phyloP scores from a whole-genome alignment of 805 yeast species.

The Ogataea ganodermae region DNA sequence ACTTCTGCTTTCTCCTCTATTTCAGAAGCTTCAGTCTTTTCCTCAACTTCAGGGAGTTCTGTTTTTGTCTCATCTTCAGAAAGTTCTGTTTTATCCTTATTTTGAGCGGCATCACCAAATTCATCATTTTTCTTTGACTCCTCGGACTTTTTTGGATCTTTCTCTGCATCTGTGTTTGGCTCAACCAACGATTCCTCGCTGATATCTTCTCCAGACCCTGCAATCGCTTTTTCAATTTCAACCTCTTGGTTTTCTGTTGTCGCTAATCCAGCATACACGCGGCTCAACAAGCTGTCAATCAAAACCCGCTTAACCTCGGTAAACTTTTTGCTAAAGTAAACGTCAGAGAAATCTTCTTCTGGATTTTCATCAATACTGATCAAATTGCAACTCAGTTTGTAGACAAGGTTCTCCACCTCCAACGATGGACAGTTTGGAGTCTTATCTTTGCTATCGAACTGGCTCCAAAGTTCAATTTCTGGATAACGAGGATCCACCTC shows the following conservation, averaged over 20 bases:
- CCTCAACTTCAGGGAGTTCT: no score
- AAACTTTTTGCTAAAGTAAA: slow-evolving; percentile 27
- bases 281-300: slow-evolving; percentile 17
- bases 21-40: not conserved
- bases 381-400: slow-evolving; percentile 21
- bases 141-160: not conserved
- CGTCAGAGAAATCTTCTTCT: slow-evolving; percentile 31
- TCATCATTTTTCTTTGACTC: not conserved
- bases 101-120: not conserved
- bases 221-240: not conserved
- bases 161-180: not conserved
- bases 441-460: slow-evolving; percentile 1
- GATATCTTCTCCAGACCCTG: not conserved
- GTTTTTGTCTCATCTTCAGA: not conserved
- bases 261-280: slow-evolving; percentile 2
- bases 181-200: not conserved
- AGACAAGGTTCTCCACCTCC: slow-evolving; percentile 24
- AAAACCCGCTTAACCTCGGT: slow-evolving; percentile 13
- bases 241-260: not conserved
- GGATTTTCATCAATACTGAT: slow-evolving; percentile 14
- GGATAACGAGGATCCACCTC: slow-evolving; percentile 14
- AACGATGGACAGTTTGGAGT: slow-evolving; percentile 29
- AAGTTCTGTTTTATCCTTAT: not conserved
- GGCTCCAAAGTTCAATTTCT: slow-evolving; percentile 26
- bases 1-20: not conserved